Conservation (phyloP, 768 basidiomycete genomes). For the Asterophora parasitica region DNA sequence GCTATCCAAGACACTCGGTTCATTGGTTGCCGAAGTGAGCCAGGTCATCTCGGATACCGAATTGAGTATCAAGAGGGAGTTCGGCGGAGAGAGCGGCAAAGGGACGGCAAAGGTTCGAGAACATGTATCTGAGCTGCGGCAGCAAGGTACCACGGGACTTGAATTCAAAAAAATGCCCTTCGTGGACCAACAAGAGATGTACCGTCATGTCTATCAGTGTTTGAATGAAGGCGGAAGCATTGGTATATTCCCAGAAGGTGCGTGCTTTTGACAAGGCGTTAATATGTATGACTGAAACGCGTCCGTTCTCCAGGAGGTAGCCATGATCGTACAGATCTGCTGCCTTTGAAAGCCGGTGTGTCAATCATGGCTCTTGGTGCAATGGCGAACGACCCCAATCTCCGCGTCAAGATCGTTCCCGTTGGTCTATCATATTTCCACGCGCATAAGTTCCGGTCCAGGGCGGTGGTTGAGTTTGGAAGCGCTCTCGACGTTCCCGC, state of each 20-base stretch:
- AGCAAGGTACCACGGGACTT: constrained; percentile 55
- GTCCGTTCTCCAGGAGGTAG: constrained; percentile 69
- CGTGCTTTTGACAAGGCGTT: constrained; percentile 8
- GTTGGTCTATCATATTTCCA: constrained; percentile 75
- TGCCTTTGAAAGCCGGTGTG: constrained; percentile 96
- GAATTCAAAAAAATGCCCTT: constrained; percentile 81
- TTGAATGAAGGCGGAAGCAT: constrained; percentile 85
- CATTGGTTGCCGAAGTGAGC: constrained; percentile 74
- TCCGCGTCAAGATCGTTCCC: constrained; percentile 90
- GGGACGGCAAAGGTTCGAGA: constrained; percentile 65
- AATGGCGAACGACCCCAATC: constrained; percentile 84
- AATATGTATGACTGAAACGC: constrained; percentile 2
- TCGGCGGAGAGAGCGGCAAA: constrained; percentile 77
- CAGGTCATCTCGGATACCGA: constrained; percentile 89
- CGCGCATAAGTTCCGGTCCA: constrained; percentile 85
- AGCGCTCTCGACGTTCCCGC: constrained; percentile 85
- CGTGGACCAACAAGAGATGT: constrained; percentile 94
- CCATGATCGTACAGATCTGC: constrained; percentile 93
- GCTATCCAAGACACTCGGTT: constrained; percentile 77
- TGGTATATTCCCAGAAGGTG: constrained; percentile 98
- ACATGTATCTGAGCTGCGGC: constrained; percentile 54
- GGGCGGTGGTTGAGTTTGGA: constrained; percentile 97
- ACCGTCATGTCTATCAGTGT: constrained; percentile 84
- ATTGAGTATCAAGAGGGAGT: constrained; percentile 80
- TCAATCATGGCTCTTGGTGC: constrained; percentile 98